Evolutionary conservation across 2,329 filamentous ascomycete genomes (phyloP), one percentile per base, ranked within the genome.

Genomic region (Aspergillus oerlinghausenensis): DNA sequence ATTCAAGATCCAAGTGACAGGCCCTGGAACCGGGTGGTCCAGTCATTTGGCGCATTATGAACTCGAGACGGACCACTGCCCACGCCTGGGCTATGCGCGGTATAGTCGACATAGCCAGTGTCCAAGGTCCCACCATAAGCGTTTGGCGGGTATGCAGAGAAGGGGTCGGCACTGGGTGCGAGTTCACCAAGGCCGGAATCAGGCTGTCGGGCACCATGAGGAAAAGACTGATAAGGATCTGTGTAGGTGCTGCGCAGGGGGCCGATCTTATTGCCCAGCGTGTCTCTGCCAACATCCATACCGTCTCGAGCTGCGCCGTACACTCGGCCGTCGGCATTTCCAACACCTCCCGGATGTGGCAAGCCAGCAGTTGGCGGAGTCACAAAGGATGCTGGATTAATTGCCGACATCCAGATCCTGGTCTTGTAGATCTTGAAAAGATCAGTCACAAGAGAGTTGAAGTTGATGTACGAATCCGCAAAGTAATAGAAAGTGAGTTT

Each of bases 371-470:
- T 86, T 19, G 89, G 88, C 60, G 70, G 70, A 1, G 87, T 92
- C 25, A 89, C 89, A 73, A 97, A 97, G 0, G 93, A 97, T 4
- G 93, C 94, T 7, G 94, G 94, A 71, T 99, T 99, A 74, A 99
- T 96, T 3, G 94, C 94, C 4, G 93, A 97, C 90, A 99, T 96
- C 94, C 94, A 99, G 67, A 99, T 99, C 65, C 95, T 86, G 23
- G 93, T 96, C 80, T 99, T 99, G 82, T 97, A 99, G 60, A 97
- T 93, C 77, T 97, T 97, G 83, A 97, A 99, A 11, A 99, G 82
- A 71, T 99, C 94, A 0, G 92, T 96, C 53, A 99, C 94, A 17
- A 99, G 84, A 2, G 91, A 90, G 73, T 99, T 99, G 82, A 99
- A 99, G 77, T 97, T 97, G 80, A 99, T 96, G 73, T 99, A 99